Conservation (phyloP, 495 filamentous ascomycete species). For the Aspergillus sclerotioniger region DNA sequence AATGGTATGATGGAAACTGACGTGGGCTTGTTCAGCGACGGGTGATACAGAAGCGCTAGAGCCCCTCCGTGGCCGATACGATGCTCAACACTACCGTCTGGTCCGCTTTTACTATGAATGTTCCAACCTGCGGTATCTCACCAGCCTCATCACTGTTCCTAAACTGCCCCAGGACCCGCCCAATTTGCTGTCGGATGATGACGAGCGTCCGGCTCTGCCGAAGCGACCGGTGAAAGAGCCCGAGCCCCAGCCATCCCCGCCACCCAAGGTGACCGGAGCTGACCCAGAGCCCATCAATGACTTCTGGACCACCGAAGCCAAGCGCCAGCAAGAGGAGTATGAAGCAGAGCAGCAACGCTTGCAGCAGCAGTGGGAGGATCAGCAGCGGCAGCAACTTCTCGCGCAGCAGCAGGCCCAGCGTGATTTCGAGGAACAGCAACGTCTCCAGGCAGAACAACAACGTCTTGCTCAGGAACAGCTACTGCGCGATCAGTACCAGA, state of each 20-base stretch:
- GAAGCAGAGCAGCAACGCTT: slow-evolving; percentile 88
- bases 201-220: slow-evolving; percentile 78
- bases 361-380: slow-evolving; percentile 73
- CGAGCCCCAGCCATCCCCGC: slow-evolving; percentile 60
- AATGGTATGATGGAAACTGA: slow-evolving; percentile 10
- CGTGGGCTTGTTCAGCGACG: slow-evolving; percentile 55
- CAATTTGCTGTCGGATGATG: slow-evolving; percentile 79
- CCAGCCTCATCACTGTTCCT: slow-evolving; percentile 91
- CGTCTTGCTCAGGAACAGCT: slow-evolving; percentile 87
- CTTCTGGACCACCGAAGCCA: slow-evolving; percentile 94
- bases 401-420: slow-evolving; percentile 77
- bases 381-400: slow-evolving; percentile 77
- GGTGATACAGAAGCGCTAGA: slow-evolving; percentile 95
- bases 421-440: slow-evolving; percentile 95
- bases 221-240: slow-evolving; percentile 68
- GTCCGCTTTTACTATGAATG: slow-evolving; percentile 99
- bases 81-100: slow-evolving; percentile 92
- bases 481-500: slow-evolving; percentile 78
- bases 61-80: slow-evolving; percentile 81
- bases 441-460: slow-evolving; percentile 83
- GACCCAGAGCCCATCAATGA: slow-evolving; percentile 96
- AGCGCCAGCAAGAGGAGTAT: slow-evolving; percentile 87
- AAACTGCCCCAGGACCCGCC: slow-evolving; percentile 94
- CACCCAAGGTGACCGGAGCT: slow-evolving; percentile 59
- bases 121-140: slow-evolving; percentile 93